These are phyloP conservation scores for Sisymbrium altissimum DNA, from an alignment of 345 rosid species.

Conservation along the genomic window DNA sequence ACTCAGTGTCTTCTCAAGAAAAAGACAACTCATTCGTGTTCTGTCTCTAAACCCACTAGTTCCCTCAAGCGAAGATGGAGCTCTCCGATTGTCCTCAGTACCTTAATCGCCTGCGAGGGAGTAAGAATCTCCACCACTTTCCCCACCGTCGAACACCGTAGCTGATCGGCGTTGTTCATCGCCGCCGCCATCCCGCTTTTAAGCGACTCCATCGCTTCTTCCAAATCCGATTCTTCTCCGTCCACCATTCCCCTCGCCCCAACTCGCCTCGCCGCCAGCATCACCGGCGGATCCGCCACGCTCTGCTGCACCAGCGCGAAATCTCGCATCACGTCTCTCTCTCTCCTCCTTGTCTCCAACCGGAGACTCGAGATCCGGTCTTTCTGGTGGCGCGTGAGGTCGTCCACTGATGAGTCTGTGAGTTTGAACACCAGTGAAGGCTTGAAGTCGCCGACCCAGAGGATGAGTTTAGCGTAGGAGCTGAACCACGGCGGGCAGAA, in stretches of 20 bases:
- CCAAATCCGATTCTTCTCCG: slow-evolving; percentile 23
- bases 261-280: slow-evolving; percentile 28
- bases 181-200: slow-evolving; percentile 24
- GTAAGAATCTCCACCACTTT: slow-evolving; percentile 33
- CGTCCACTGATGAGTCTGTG: slow-evolving; percentile 5
- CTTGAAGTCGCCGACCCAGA: slow-evolving; percentile 34
- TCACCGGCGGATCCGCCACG: slow-evolving; percentile 37
- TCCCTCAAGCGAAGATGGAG: slow-evolving; percentile 27
- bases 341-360: slow-evolving; percentile 27
- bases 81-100: slow-evolving; percentile 24
- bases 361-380: slow-evolving; percentile 14
- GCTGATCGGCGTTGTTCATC: slow-evolving; percentile 30
- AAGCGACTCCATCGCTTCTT: slow-evolving; percentile 28
- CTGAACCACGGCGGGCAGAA: slow-evolving; percentile 32
- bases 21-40: neutral
- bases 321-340: slow-evolving; percentile 31
- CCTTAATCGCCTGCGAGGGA: slow-evolving; percentile 27
- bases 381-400: slow-evolving; percentile 22
- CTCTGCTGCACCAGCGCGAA: slow-evolving; percentile 34
- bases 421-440: slow-evolving; percentile 25
- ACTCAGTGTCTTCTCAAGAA: neutral
- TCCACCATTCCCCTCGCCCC: slow-evolving; percentile 31
- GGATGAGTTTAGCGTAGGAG: slow-evolving; percentile 30
- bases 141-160: slow-evolving; percentile 34
- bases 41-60: slow-evolving; percentile 1